Evolutionary conservation across 495 filamentous ascomycete species (phyloP).

Genomic region (Penicillium coprophilum): DNA sequence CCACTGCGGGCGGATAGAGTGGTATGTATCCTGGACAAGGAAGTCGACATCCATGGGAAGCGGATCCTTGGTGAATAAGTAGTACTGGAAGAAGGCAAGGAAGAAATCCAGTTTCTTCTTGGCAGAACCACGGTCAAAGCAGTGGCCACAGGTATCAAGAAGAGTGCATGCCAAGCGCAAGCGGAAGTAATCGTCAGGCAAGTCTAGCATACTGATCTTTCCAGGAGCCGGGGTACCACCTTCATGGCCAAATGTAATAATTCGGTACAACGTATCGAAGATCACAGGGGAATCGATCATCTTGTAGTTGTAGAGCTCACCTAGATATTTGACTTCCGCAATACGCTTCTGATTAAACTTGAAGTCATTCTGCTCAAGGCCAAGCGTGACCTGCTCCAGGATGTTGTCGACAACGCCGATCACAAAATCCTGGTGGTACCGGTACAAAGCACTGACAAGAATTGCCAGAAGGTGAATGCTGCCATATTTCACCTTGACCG

Average conservation of each 20-base stretch:
- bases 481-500: slow-evolving; percentile 95
- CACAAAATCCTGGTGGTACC: slow-evolving; percentile 89
- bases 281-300: slow-evolving; percentile 95
- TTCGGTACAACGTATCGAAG: slow-evolving; percentile 92
- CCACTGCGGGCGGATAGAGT: slow-evolving; percentile 84
- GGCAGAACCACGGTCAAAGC: slow-evolving; percentile 87
- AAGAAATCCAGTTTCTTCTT: slow-evolving; percentile 99
- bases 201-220: slow-evolving; percentile 69
- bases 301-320: slow-evolving; percentile 96
- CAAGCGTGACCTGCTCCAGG: slow-evolving; percentile 82
- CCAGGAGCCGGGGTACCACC: slow-evolving; percentile 80
- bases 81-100: slow-evolving; percentile 96
- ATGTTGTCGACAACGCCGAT: slow-evolving; percentile 86
- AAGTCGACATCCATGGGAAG: slow-evolving; percentile 98
- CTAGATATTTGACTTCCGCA: slow-evolving; percentile 94
- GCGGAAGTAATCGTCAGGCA: slow-evolving; percentile 94
- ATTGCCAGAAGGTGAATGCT: slow-evolving; percentile 95
- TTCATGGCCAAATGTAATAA: slow-evolving; percentile 87
- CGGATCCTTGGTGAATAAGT: slow-evolving; percentile 88
- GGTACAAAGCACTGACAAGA: slow-evolving; percentile 80
- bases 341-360: slow-evolving; percentile 95
- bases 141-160: slow-evolving; percentile 93
- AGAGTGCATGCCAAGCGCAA: slow-evolving; percentile 85
- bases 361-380: slow-evolving; percentile 95
- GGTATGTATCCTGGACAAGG: slow-evolving; percentile 89